phyloP scores from a whole-genome alignment of 768 basidiomycete species.

The Tricholoma furcatifolium region DNA sequence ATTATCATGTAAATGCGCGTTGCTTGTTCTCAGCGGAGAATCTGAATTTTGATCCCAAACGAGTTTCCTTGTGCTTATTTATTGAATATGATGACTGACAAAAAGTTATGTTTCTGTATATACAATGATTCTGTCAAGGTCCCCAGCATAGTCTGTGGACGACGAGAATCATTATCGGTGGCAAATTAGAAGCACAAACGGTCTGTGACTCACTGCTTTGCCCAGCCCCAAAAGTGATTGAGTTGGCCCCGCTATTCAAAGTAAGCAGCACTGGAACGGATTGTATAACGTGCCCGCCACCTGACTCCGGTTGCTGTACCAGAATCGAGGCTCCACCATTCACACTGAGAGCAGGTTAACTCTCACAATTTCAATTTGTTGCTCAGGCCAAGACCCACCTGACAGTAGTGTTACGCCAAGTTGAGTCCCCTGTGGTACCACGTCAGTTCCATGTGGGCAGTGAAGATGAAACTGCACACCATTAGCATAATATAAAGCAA shows the following conservation, averaged over 20 bases:
- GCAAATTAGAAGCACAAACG: neutral
- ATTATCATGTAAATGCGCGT: neutral
- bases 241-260: slow-evolving; percentile 49
- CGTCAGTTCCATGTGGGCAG: neutral
- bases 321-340: slow-evolving; percentile 54
- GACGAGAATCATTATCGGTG: neutral
- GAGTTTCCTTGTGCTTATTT: no score
- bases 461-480: slow-evolving; percentile 23
- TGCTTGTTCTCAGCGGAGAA: no score
- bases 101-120: slow-evolving; percentile 38
- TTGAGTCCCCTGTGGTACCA: slow-evolving; percentile 42
- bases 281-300: slow-evolving; percentile 50
- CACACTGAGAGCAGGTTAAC: slow-evolving; percentile 34
- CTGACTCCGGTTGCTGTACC: slow-evolving; percentile 59
- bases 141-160: slow-evolving; percentile 49
- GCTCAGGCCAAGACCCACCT: slow-evolving; percentile 32
- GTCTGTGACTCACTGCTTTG: slow-evolving; percentile 44
- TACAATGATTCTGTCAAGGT: slow-evolving; percentile 61
- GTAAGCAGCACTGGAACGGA: slow-evolving; percentile 56
- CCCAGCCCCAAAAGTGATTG: slow-evolving; percentile 46
- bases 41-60: no score
- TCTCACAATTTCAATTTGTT: neutral
- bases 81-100: neutral
- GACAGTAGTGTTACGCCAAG: slow-evolving; percentile 59
- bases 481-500: slow-evolving; percentile 61